Evolutionary conservation across 345 rosid species (phyloP), one percentile per base, ranked within the genome.

Genomic region (Aurinia saxatilis): DNA sequence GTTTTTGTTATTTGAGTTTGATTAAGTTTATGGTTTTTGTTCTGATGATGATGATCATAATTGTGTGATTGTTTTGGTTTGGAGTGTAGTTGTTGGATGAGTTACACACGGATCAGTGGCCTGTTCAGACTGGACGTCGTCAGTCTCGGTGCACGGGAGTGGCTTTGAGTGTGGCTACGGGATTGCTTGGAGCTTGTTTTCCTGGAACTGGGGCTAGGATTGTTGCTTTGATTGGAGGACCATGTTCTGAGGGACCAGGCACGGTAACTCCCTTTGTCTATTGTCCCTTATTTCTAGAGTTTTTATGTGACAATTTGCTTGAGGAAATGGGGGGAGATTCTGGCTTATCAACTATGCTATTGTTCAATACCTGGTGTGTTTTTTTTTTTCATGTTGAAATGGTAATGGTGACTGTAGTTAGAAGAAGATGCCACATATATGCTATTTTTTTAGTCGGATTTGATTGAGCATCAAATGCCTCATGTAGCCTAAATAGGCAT

Each of bases 171-270:
- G 99, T 93, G 51, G 92, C 99, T 0, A 79, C 88, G 0, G 85
- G 99, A 63, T 70, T 95, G 72, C 86, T 95, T 72, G 97, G 97
- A 65, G 99, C 92, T 65, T 95, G 97, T 74, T 73, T 80, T 65
- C 96, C 96, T 40, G 96, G 99, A 16, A 88, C 93, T 5, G 99
- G 99, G 48, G 97, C 97, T 72, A 85, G 95, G 67, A 95, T 95
- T 50, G 57, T 90, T 66, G 96, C 98, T 73, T 78, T 95, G 69
- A 91, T 95, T 71, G 97, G 99, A 53, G 99, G 85, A 34, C 75
- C 75, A 17, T 71, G 75, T 55, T 50, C 75, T 57, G 75, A 65
- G 53, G 75, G 99, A 42, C 99, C 99, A 2, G 97, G 97, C 81
- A 86, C 98, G 87, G 99, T 95, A 88, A 73, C 73, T 31, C 33